These are phyloP conservation scores for Lecanicillium sp. DNA, from an alignment of 2,329 filamentous ascomycete genomes.

Conservation along the genomic window DNA sequence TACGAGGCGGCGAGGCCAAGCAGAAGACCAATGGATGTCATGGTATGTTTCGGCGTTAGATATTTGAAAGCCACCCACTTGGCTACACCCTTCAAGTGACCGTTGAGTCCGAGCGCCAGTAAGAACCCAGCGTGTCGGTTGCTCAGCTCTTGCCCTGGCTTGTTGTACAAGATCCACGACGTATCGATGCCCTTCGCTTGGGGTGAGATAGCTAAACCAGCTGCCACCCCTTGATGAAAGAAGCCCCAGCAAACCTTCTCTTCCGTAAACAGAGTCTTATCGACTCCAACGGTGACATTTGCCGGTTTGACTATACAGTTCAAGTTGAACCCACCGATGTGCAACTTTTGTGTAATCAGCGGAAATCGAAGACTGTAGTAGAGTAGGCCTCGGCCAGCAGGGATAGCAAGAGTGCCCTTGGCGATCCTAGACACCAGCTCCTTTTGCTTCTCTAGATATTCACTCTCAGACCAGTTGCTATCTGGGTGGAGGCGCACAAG, in stretches of 20 bases:
- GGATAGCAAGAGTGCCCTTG: constrained; percentile 79
- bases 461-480: constrained; percentile 73
- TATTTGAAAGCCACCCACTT: constrained; percentile 99
- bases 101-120: constrained; percentile 84
- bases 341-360: constrained; percentile 84
- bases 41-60: constrained; percentile 96
- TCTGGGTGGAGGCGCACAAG: constrained; percentile 69
- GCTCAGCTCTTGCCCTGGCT: constrained; percentile 75
- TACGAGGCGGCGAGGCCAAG: constrained; percentile 89
- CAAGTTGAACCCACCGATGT: constrained; percentile 83
- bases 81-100: constrained; percentile 85
- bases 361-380: constrained; percentile 84
- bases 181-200: constrained; percentile 92
- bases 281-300: constrained; percentile 88
- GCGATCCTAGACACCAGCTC: constrained; percentile 81
- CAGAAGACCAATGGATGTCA: constrained; percentile 96
- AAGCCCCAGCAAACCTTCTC: constrained; percentile 98
- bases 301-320: constrained; percentile 87
- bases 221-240: constrained; percentile 94
- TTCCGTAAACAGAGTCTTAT: constrained; percentile 79
- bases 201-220: constrained; percentile 82
- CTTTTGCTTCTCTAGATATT: constrained; percentile 88
- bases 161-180: constrained; percentile 98
- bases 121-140: constrained; percentile 96
- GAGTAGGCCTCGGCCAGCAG: constrained; percentile 77